Evolutionary conservation across 306 rosid genomes (phyloP), one percentile per base, ranked within the genome.

Genomic region (Trifolium dubium): DNA sequence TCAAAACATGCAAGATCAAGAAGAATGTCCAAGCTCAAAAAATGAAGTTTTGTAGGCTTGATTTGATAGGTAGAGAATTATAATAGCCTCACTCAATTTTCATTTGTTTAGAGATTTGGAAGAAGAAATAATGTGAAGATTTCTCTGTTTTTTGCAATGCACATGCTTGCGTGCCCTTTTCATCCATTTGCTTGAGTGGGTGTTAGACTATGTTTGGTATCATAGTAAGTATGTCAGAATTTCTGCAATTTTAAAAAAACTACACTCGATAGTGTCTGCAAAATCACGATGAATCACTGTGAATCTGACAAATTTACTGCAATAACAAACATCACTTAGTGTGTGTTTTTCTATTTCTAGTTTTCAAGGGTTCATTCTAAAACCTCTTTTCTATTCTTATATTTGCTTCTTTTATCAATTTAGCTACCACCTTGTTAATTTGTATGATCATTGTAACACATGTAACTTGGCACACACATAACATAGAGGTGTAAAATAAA

Each of bases 31-130:
- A 55, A 39, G 66, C 47, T 81, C 47, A 11, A 41, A 56, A 77
- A 37, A 30, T 34, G 34, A 62, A 65, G 60, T 56, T 74, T 84
- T 77, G 85, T 60, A 81, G 73, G 80, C 71, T 56, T 84, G 80
- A 17, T 64, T 77, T 73, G 79, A 81, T 75, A 69, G 65, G 72
- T 7, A 69, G 41, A 63, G 82, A 77, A 67, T 49, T 65, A 67
- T 32, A 79, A 64, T 70, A 64, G 83, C 84, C 82, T 74, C 73
- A 55, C 54, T 18, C 12, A 41, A 58, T 61, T n/a, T 17, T 56
- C 65, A 67, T 63, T 62, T 65, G 72, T 68, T 67, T 43, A 63
- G 69, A 76, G 71, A 78, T 69, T 78, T 43, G 69, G 81, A 77
- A 76, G 69, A 73, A 64, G 46, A 23, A 80, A 47, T 47, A 76